Percentiles rank a stretch among this genome's conserved stretches.
These are phyloP conservation scores for Hanseniaspora meyeri DNA, from an alignment of 805 yeast genomes.

Conservation along the genomic window DNA sequence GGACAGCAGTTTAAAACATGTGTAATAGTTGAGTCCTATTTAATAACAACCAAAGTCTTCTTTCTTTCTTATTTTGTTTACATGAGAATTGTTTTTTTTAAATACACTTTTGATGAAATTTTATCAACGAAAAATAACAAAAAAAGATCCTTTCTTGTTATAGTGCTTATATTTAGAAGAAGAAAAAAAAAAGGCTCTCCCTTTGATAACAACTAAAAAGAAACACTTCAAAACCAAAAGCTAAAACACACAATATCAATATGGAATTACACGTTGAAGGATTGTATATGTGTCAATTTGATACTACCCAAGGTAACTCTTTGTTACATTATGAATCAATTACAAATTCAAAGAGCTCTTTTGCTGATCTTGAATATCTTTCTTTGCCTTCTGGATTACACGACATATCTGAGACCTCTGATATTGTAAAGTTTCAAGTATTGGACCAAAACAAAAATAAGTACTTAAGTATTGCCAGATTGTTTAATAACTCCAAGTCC, in stretches of 20 bases:
- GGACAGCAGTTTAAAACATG: too few relatives aligned
- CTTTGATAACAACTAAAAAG: neutral
- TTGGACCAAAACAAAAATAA: constrained; percentile 20
- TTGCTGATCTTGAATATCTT: constrained; percentile 45
- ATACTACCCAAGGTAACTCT: constrained; percentile 25
- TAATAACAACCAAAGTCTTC: too few relatives aligned
- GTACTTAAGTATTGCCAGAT: constrained; percentile 41
- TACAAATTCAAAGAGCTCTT: constrained; percentile 11
- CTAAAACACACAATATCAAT: neutral
- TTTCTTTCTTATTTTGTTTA: too few relatives aligned
- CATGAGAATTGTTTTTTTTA: too few relatives aligned
- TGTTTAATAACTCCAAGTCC: constrained; percentile 33
- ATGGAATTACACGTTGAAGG: constrained; percentile 13
- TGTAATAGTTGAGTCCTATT: too few relatives aligned
- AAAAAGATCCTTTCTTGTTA: too few relatives aligned
- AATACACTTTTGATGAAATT: too few relatives aligned
- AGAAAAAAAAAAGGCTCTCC: neutral
- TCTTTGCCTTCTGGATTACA: constrained; percentile 63
- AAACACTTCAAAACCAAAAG: neutral
- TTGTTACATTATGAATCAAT: constrained; percentile 22
- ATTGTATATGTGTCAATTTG: constrained; percentile 25
- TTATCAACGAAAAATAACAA: too few relatives aligned
- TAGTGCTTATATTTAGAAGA: too few relatives aligned
- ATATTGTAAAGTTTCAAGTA: constrained; percentile 42
- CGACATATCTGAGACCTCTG: constrained; percentile 30